Evolutionary conservation across 2,329 filamentous ascomycete genomes (phyloP).

Genomic region (Ophiosphaerella korrae): DNA sequence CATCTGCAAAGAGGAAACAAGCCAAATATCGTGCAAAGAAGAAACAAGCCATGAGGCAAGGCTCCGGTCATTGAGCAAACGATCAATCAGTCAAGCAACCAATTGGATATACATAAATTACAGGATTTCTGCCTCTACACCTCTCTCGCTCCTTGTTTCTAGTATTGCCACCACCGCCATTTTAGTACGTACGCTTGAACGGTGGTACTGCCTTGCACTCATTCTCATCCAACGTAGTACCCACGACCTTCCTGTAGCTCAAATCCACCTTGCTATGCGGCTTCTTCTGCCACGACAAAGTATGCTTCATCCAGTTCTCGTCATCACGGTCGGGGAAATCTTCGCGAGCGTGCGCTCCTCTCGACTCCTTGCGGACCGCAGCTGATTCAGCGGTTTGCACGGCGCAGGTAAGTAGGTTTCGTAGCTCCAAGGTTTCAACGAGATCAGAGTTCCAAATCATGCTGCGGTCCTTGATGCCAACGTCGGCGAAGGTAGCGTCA

Average conservation of each 20-base stretch:
- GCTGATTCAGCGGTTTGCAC: slow-evolving; percentile 90
- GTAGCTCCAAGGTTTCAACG: slow-evolving; percentile 92
- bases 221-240: slow-evolving; percentile 84
- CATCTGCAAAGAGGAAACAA: too few species aligned
- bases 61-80: not conserved
- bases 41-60: too few species aligned
- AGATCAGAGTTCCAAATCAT: slow-evolving; percentile 99
- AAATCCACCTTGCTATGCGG: slow-evolving; percentile 88
- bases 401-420: slow-evolving; percentile 96
- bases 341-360: slow-evolving; percentile 95
- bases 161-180: too few species aligned
- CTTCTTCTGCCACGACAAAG: slow-evolving; percentile 90
- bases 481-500: slow-evolving; percentile 77
- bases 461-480: slow-evolving; percentile 96
- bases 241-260: slow-evolving; percentile 81
- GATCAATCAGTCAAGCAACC: slow-evolving; percentile 25
- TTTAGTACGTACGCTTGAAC: slow-evolving; percentile 93
- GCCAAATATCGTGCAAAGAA: too few species aligned
- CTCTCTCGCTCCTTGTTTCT: too few species aligned
- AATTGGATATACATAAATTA: slow-evolving; percentile 48
- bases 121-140: too few species aligned
- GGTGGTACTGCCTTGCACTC: slow-evolving; percentile 97
- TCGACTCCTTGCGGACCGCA: slow-evolving; percentile 93
- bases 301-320: slow-evolving; percentile 99
- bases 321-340: slow-evolving; percentile 96